These are phyloP conservation scores for Stromatinia cepivora DNA, from an alignment of 2,329 filamentous ascomycete genomes.

Conservation along the genomic window DNA sequence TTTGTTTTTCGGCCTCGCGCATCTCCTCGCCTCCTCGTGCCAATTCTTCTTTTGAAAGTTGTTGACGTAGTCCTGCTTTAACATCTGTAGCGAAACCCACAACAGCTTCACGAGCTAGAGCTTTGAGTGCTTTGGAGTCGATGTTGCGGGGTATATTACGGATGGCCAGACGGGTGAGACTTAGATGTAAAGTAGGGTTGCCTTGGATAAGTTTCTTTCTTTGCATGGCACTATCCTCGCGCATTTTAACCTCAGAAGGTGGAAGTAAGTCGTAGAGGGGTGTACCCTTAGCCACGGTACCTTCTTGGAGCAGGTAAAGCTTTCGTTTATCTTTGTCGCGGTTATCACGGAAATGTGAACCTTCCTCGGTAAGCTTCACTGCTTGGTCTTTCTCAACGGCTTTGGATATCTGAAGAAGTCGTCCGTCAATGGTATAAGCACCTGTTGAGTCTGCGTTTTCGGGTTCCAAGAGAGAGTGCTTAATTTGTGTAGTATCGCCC, in stretches of 20 bases:
- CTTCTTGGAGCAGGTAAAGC: slow-evolving; percentile 85
- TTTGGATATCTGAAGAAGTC: slow-evolving; percentile 78
- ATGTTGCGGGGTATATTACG: slow-evolving; percentile 87
- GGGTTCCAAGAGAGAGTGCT: slow-evolving; percentile 84
- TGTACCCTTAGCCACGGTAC: slow-evolving; percentile 75
- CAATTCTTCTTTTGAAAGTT: slow-evolving; percentile 87
- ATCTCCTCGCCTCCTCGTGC: slow-evolving; percentile 77
- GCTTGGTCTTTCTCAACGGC: slow-evolving; percentile 86
- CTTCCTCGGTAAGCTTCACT: slow-evolving; percentile 69
- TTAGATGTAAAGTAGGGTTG: slow-evolving; percentile 87
- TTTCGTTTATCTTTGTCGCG: slow-evolving; percentile 84
- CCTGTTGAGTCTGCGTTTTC: slow-evolving; percentile 79
- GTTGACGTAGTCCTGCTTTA: slow-evolving; percentile 71
- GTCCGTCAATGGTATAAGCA: slow-evolving; percentile 85
- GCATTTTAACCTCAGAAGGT: slow-evolving; percentile 79
- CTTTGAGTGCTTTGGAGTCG: slow-evolving; percentile 84
- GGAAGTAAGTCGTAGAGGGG: slow-evolving; percentile 75
- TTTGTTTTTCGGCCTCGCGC: slow-evolving; percentile 73
- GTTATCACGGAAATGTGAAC: slow-evolving; percentile 60
- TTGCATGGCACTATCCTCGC: slow-evolving; percentile 83
- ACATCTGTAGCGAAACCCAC: slow-evolving; percentile 93
- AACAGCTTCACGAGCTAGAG: slow-evolving; percentile 85
- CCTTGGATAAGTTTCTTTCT: slow-evolving; percentile 86
- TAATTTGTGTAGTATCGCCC: slow-evolving; percentile 49
- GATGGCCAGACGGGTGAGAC: slow-evolving; percentile 84